These are phyloP conservation scores for Lecanicillium sp. DNA, from an alignment of 2,329 filamentous ascomycete genomes.

Conservation along the genomic window DNA sequence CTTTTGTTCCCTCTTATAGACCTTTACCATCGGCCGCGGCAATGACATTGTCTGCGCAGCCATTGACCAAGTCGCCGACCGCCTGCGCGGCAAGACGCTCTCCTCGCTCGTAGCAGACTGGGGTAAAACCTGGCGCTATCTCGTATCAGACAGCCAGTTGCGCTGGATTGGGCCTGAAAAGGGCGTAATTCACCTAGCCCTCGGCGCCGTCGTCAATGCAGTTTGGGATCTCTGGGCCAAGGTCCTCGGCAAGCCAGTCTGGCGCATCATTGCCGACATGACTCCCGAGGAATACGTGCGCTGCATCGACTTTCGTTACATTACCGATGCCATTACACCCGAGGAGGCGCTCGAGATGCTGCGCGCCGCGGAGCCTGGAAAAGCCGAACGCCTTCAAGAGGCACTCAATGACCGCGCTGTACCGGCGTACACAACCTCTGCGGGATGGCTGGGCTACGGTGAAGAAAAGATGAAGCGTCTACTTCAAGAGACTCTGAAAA, in stretches of 20 bases:
- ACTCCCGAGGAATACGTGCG: slow-evolving; percentile 75
- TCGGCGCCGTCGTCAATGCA: slow-evolving; percentile 83
- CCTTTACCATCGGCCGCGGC: slow-evolving; percentile 80
- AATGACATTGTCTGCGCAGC: slow-evolving; percentile 89
- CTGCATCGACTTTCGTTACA: slow-evolving; percentile 92
- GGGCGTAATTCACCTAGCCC: slow-evolving; percentile 85
- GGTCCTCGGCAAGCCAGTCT: slow-evolving; percentile 75
- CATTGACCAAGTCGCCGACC: slow-evolving; percentile 69
- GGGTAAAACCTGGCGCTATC: slow-evolving; percentile 83
- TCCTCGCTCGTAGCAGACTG: slow-evolving; percentile 70
- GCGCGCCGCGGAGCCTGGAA: slow-evolving; percentile 55
- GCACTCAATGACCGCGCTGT: slow-evolving; percentile 68
- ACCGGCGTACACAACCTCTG: slow-evolving; percentile 83
- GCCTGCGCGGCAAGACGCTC: slow-evolving; percentile 67
- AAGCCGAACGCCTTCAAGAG: slow-evolving; percentile 63
- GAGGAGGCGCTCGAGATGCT: slow-evolving; percentile 72
- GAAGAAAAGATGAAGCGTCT: slow-evolving; percentile 78
- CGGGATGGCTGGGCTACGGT: slow-evolving; percentile 85
- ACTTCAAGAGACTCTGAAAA: slow-evolving; percentile 62
- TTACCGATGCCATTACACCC: slow-evolving; percentile 84
- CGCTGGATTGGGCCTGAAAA: slow-evolving; percentile 94
- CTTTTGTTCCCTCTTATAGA: slow-evolving; percentile 24
- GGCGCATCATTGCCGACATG: slow-evolving; percentile 87
- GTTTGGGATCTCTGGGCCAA: slow-evolving; percentile 97
- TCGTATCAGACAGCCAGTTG: slow-evolving; percentile 84